Conservation (phyloP, 2,329 filamentous ascomycete genomes). For the Fusarium sp. region DNA sequence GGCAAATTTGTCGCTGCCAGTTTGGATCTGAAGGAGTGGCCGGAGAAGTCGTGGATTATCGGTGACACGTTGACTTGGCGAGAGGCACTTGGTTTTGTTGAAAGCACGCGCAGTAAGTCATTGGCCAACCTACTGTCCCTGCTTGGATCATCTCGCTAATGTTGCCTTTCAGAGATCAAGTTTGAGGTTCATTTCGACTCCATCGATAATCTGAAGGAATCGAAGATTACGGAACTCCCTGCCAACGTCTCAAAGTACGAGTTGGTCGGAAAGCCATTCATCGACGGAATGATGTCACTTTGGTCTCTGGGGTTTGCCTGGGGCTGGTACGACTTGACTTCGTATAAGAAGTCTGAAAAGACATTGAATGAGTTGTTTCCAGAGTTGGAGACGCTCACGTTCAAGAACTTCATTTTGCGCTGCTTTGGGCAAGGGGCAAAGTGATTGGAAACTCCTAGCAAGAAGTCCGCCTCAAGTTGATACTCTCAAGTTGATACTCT, state of each 20-base stretch:
- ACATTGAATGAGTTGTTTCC: not conserved
- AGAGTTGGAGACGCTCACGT: not conserved
- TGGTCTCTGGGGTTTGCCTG: not conserved
- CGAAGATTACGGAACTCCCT: not conserved
- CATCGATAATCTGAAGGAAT: not conserved
- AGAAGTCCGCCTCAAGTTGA: no score
- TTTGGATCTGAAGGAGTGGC: not conserved
- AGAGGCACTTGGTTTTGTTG: not conserved
- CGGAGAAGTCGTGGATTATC: not conserved
- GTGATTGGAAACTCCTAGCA: not conserved
- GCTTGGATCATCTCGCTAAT: no score
- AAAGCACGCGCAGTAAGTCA: not conserved
- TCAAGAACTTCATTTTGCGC: not conserved
- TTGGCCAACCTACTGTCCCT: no score
- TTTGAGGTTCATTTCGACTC: not conserved
- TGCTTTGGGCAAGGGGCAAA: not conserved
- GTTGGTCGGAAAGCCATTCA: not conserved
- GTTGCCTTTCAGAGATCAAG: not conserved
- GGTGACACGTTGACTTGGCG: not conserved
- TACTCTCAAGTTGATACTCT: not conserved
- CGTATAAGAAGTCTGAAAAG: not conserved
- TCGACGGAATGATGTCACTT: not conserved
- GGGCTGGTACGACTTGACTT: not conserved
- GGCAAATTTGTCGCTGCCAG: not conserved
- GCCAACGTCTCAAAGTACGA: not conserved